Base-by-base conservation (phyloP, 225 moss, liverwort and hornwort species). In the Antitrichia curtipendula region DNA sequence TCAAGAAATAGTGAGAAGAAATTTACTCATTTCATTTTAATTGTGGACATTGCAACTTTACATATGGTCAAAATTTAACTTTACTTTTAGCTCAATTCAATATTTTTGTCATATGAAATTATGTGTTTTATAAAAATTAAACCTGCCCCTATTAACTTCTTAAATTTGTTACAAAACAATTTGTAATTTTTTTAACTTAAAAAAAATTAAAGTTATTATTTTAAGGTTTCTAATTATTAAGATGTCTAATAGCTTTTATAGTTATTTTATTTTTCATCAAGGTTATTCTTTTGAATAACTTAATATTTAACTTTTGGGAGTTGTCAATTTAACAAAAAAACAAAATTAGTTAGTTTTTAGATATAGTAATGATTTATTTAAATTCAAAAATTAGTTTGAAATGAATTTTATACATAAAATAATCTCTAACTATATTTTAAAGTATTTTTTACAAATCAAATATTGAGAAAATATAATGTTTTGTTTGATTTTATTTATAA, bases 81-180 rank as follows among this genome's bases (percentile, higher is more conserved):
- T n/a, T n/a, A n/a, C n/a, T n/a, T n/a, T n/a, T n/a, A n/a, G n/a
- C n/a, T n/a, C n/a, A n/a, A n/a, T n/a, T n/a, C n/a, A n/a, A n/a
- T n/a, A n/a, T n/a, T n/a, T n/a, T n/a, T n/a, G n/a, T n/a, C n/a
- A n/a, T n/a, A n/a, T n/a, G n/a, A n/a, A n/a, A n/a, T n/a, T n/a
- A n/a, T n/a, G n/a, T n/a, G n/a, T n/a, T n/a, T n/a, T n/a, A n/a
- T n/a, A n/a, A n/a, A n/a, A n/a, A n/a, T n/a, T n/a, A n/a, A n/a
- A n/a, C n/a, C n/a, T n/a, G 17, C 0, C 16, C 3, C 0, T 45
- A 0, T 6, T 29, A 10, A 17, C 29, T 17, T 28, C 2, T 72
- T 17, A 28, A 16, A 17, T 28, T 43, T 71, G 15, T 9, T n/a
- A n/a, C n/a, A n/a, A n/a, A n/a, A n/a, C n/a, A n/a, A n/a, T n/a